Evolutionary conservation across 2,329 filamentous ascomycete genomes (phyloP), one percentile per base, ranked within the genome.

Genomic region (Aspergillus ochraceus): DNA sequence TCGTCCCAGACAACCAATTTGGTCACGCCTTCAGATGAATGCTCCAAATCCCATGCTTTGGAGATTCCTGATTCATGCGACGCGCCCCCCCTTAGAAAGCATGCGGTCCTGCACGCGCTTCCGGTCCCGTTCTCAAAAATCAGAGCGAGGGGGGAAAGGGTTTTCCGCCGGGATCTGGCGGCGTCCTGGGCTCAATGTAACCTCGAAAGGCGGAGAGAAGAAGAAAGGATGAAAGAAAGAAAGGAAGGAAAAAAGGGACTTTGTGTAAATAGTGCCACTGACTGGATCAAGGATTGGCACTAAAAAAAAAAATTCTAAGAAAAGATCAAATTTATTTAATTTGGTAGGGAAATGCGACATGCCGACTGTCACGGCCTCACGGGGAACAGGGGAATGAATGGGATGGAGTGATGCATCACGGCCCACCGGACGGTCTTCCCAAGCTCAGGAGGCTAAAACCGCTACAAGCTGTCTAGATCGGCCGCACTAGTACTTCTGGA

Each of bases 341-440:
- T 14, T 47, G 26, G 8, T 9, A 11, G 19, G 11, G n/a, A 22
- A 52, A 47, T 42, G 53, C 30, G 60, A 64, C 55, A 58, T 58
- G 55, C 62, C 55, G 60, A 58, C 55, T 62, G 55, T 62, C 54
- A 60, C 50, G 24, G 55, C 60, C 52, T 62, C 54, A 60, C 50
- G 24, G 55, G 36, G 24, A 49, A 19, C 42, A 39, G 42, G 39
- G 30, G 49, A 24, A 24, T 17, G 55, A 32, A 51, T 17, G 20
- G 52, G 45, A 55, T 55, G 22, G 32, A 53, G 45, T 24, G 54
- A 58, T 49, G 45, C 57, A 59, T 54, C 50, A 49, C 46, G 53
- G 47, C 50, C 57, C 50, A 60, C 58, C 36, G 32, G 55, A 53
- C 39, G 26, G 36, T 45, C 52, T 36, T 11, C 32, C 32, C 32